A percentile compares a stretch with the other conserved stretches of the same genome.
These are phyloP conservation scores for Erysimum cheiranthoides DNA, from an alignment of 345 rosid species.

Conservation along the genomic window DNA sequence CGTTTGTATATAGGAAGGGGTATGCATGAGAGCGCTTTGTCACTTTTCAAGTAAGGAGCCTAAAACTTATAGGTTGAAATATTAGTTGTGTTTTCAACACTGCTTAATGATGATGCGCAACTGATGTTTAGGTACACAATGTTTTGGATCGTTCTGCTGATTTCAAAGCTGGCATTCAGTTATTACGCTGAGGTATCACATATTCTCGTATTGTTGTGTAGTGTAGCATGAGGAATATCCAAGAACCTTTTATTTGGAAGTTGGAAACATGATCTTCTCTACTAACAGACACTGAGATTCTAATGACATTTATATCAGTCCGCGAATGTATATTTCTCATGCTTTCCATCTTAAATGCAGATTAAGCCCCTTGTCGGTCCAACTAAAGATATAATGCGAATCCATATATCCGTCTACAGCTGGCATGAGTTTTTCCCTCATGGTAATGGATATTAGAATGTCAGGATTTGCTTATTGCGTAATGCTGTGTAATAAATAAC, in stretches of 20 bases:
- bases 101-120: constrained; percentile 17
- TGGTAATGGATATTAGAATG: constrained; percentile 47
- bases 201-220: constrained; percentile 7
- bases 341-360: constrained; percentile 44
- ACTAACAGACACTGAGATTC: constrained; percentile 22
- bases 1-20: constrained; percentile 66
- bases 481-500: not conserved
- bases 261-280: constrained; percentile 19
- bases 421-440: constrained; percentile 76
- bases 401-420: constrained; percentile 46
- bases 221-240: not conserved
- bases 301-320: constrained; percentile 18
- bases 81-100: constrained; percentile 4
- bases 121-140: constrained; percentile 57
- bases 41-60: constrained; percentile 59
- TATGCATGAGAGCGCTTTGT: constrained; percentile 62
- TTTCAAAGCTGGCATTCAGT: constrained; percentile 64
- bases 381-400: constrained; percentile 61
- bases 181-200: constrained; percentile 62
- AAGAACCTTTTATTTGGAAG: constrained; percentile 13
- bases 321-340: constrained; percentile 7
- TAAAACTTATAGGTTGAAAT: constrained; percentile 8
- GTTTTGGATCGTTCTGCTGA: constrained; percentile 62
- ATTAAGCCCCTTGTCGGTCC: constrained; percentile 69
- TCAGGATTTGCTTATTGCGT: not conserved